Evolutionary conservation across 2,329 filamentous ascomycete genomes (phyloP), one percentile per base, ranked within the genome.

Genomic region (Arachnomyces sp.): DNA sequence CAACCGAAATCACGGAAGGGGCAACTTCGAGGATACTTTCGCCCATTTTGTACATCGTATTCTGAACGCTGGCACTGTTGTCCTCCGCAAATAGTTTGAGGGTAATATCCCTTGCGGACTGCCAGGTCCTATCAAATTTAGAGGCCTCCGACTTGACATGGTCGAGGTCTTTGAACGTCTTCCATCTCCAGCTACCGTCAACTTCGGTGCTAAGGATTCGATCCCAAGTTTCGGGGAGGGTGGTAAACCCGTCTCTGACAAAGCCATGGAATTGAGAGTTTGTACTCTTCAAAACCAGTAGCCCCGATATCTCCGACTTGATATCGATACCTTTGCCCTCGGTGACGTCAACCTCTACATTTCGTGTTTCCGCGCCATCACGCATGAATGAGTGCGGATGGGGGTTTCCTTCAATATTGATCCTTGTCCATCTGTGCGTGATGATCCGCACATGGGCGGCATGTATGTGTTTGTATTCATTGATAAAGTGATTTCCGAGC

Each of bases 31-130:
- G 72, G 51, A 98, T 94, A 62, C 82, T 72, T 63, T 90, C 83
- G 54, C 77, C 81, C 90, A 98, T 98, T 72, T 95, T 93, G 72
- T 95, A 98, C 92, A 98, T 96, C 45, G 90, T 96, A 54, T 81
- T 82, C 69, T 98, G 92, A 16, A 98, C 92, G 54, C 86, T 94
- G 34, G 92, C 85, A 55, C 86, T 94, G 58, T 88, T 74, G 57
- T 98, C 89, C 57, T 82, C 77, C 31, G 92, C 90, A 57, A 98
- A 98, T 0, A 81, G 84, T 68, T 84, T 84, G 62, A 95, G 73
- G n/a, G 89, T 95, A 60, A 93, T 92, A 39, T 73, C 70, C 45
- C 87, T 75, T n/a, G 87, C 87, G 39, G 74, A 73, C 49, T 80
- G 71, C 75, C 82, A 95, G 14, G 89, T 85, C 46, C 71, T 66